Percentiles rank a stretch among this genome's conserved stretches.
Evolutionary conservation across 352 stramenopile species (phyloP).

Genomic region (Phytophthora citrophthora): DNA sequence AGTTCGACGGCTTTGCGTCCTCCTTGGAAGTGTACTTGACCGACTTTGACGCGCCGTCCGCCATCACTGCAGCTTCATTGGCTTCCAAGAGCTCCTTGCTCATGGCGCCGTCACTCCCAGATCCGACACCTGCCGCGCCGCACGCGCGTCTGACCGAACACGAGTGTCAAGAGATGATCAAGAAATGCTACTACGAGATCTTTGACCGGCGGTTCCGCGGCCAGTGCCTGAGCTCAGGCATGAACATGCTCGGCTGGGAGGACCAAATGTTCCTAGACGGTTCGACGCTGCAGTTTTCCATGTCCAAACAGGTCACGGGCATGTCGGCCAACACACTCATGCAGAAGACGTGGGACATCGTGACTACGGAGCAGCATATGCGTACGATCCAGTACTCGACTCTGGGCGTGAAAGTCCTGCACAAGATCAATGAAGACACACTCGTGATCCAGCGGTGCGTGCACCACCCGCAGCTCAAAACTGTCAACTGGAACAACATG

Average conservation of each 20-base stretch:
- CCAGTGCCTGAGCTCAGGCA: constrained; percentile 46
- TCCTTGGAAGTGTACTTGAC: constrained; percentile 45
- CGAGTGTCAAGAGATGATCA: constrained; percentile 55
- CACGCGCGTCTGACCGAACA: constrained; percentile 31
- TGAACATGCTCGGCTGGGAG: constrained; percentile 54
- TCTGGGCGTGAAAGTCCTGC: constrained; percentile 51
- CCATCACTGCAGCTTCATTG: constrained; percentile 13
- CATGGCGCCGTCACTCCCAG: constrained; percentile 18
- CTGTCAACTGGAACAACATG: constrained; percentile 58
- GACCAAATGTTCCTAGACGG: constrained; percentile 60
- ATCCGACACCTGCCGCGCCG: background rate
- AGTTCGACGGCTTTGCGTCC: constrained; percentile 50
- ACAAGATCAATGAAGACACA: constrained; percentile 59
- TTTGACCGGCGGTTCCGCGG: constrained; percentile 46
- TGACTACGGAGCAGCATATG: constrained; percentile 59
- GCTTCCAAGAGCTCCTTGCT: constrained; percentile 29
- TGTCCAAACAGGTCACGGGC: constrained; percentile 40
- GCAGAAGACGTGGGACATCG: constrained; percentile 57
- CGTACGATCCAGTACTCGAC: constrained; percentile 60
- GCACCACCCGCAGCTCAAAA: constrained; percentile 55
- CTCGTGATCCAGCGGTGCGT: constrained; percentile 52
- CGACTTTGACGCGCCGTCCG: constrained; percentile 34
- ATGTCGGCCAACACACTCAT: constrained; percentile 46
- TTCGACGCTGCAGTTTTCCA: constrained; percentile 53
- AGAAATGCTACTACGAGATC: constrained; percentile 59